phyloP scores from a whole-genome alignment of 495 filamentous ascomycete genomes.

The Haplographium delicatum region DNA sequence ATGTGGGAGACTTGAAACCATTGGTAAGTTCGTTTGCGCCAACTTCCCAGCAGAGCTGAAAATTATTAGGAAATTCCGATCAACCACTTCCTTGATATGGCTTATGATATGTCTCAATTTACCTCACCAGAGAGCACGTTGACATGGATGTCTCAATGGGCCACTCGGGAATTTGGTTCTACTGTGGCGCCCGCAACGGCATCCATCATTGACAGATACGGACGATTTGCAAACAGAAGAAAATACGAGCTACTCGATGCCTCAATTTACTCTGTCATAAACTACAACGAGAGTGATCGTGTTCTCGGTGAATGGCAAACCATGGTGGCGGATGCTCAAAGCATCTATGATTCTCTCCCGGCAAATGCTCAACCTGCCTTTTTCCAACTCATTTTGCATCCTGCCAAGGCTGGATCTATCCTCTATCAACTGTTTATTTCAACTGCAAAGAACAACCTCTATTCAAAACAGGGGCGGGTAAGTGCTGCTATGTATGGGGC shows the following conservation, averaged over 20 bases:
- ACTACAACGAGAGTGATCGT: constrained; percentile 65
- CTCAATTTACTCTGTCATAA: constrained; percentile 55
- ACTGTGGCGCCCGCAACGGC: constrained; percentile 44
- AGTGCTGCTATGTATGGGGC: not conserved
- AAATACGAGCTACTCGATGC: constrained; percentile 66
- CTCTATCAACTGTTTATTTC: constrained; percentile 56
- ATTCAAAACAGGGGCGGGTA: constrained; percentile 58
- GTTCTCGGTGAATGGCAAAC: constrained; percentile 57
- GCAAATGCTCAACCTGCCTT: constrained; percentile 47
- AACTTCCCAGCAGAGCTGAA: not conserved
- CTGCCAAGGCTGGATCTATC: constrained; percentile 54
- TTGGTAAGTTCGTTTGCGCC: constrained; percentile 23
- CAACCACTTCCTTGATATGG: constrained; percentile 60
- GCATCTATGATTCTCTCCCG: constrained; percentile 48
- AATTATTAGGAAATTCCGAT: constrained; percentile 53
- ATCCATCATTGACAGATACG: constrained; percentile 53
- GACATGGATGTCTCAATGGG: constrained; percentile 51
- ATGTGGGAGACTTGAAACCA: constrained; percentile 70
- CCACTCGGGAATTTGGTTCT: constrained; percentile 54
- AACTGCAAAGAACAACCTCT: constrained; percentile 55
- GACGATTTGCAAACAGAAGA: constrained; percentile 53
- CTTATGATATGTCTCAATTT: constrained; percentile 54
- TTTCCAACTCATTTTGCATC: constrained; percentile 67
- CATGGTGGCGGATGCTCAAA: constrained; percentile 47
- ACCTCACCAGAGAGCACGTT: constrained; percentile 41